phyloP scores from a whole-genome alignment of 768 basidiomycete genomes.

The Psilocybe tampanensis region DNA sequence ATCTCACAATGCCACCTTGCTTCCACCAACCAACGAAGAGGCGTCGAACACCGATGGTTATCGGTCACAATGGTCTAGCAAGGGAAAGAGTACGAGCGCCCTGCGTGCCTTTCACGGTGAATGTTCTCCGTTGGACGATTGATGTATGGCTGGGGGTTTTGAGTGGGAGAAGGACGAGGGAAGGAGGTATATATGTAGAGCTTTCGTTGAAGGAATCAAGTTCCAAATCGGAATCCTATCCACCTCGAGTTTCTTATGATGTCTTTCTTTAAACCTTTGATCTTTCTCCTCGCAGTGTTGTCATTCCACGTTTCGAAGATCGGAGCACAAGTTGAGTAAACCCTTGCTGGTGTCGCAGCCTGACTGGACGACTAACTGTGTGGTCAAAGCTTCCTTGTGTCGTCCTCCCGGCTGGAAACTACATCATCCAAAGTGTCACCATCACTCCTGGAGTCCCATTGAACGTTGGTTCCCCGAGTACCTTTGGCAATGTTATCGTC shows the following conservation, averaged over 20 bases:
- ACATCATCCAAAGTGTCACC: slow-evolving; percentile 10
- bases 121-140: neutral
- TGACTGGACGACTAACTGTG: neutral
- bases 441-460: slow-evolving; percentile 9
- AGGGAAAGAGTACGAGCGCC: neutral
- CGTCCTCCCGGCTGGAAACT: slow-evolving; percentile 2
- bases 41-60: slow-evolving; percentile 1
- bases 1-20: neutral
- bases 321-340: neutral
- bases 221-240: neutral
- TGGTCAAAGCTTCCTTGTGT: slow-evolving; percentile 9
- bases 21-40: neutral
- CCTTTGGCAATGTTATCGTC: slow-evolving; percentile 11
- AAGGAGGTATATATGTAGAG: neutral
- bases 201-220: neutral
- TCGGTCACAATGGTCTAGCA: slow-evolving; percentile 1
- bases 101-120: neutral
- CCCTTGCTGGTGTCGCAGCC: neutral
- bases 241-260: neutral
- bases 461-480: slow-evolving; percentile 2
- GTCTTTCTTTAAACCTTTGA: slow-evolving; percentile 2
- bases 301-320: neutral
- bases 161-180: neutral
- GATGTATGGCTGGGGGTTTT: neutral
- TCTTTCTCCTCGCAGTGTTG: neutral